These are phyloP conservation scores for Tetracentron sinense DNA, from an alignment of 164 flowering plant species.

Conservation along the genomic window DNA sequence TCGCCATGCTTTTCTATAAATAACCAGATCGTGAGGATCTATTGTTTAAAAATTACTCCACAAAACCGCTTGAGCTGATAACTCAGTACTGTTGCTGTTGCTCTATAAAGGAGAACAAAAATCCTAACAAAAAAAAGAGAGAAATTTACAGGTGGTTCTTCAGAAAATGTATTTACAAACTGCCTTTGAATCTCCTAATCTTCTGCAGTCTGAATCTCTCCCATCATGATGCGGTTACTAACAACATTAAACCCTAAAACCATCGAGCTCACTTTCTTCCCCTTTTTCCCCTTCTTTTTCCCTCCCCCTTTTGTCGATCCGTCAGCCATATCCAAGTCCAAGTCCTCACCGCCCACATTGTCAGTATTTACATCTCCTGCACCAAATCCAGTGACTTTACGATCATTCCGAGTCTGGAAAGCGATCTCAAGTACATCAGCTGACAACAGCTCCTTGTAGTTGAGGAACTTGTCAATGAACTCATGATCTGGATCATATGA, in stretches of 20 bases:
- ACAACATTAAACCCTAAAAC: constrained; percentile 90
- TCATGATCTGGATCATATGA: constrained; percentile 70
- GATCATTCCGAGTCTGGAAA: constrained; percentile 54
- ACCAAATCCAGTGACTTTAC: constrained; percentile 27
- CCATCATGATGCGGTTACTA: constrained; percentile 99
- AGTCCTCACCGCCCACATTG: constrained; percentile 26
- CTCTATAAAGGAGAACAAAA: constrained; percentile 25
- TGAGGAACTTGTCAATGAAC: constrained; percentile 89
- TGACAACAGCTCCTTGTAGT: constrained; percentile 80
- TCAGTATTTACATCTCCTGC: constrained; percentile 34
- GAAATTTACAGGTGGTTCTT: constrained; percentile 50
- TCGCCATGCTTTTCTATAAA: not conserved
- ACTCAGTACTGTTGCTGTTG: constrained; percentile 27
- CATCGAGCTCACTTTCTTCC: constrained; percentile 80
- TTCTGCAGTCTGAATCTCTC: constrained; percentile 89
- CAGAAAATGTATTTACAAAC: constrained; percentile 55
- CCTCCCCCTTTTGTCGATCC: constrained; percentile 55
- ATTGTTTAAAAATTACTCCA: constrained; percentile 8
- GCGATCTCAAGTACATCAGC: constrained; percentile 86
- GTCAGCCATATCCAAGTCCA: constrained; percentile 35
- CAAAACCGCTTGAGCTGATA: constrained; percentile 55
- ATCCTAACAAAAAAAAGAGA: constrained; percentile 15
- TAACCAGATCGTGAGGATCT: constrained; percentile 12
- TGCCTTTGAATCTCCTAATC: constrained; percentile 41
- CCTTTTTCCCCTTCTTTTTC: constrained; percentile 88